Conservation (phyloP, 768 basidiomycete genomes). For the Pisolithus sp. region DNA sequence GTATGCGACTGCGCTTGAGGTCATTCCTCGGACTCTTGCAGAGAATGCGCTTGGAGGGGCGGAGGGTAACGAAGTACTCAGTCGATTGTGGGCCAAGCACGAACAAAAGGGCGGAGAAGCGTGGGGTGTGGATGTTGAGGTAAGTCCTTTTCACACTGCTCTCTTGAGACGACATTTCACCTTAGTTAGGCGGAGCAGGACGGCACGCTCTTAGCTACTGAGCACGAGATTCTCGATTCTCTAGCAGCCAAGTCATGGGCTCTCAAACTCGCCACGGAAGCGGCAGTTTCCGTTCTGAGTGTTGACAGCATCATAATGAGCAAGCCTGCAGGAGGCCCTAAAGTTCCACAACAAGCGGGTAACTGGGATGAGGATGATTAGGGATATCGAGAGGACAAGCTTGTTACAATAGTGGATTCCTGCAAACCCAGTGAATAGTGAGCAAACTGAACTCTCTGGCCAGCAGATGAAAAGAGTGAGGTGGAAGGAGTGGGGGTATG, state of each 20-base stretch:
- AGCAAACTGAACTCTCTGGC: constrained; percentile 3
- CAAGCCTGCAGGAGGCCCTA: constrained; percentile 86
- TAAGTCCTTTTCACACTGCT: constrained; percentile 22
- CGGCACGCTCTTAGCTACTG: constrained; percentile 61
- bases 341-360: constrained; percentile 78
- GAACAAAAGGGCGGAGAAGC: constrained; percentile 64
- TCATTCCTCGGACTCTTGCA: constrained; percentile 85
- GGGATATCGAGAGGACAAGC: constrained; percentile 7
- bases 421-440: constrained; percentile 17
- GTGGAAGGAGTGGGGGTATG: constrained; percentile 4
- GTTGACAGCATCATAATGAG: constrained; percentile 99
- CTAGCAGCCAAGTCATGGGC: constrained; percentile 89
- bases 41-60: constrained; percentile 93
- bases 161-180: neutral
- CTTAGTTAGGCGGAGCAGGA: constrained; percentile 60
- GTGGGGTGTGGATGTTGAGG: constrained; percentile 90
- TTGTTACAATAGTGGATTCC: constrained; percentile 23
- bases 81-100: constrained; percentile 85
- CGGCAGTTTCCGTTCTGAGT: constrained; percentile 82
- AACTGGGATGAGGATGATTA: constrained; percentile 78
- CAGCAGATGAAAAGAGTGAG: neutral
- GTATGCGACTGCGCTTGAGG: constrained; percentile 86
- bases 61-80: constrained; percentile 89
- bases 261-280: constrained; percentile 84
- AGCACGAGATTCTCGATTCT: constrained; percentile 76